phyloP scores from a whole-genome alignment of 257 asterid species.

The Plectranthus barbatus region DNA sequence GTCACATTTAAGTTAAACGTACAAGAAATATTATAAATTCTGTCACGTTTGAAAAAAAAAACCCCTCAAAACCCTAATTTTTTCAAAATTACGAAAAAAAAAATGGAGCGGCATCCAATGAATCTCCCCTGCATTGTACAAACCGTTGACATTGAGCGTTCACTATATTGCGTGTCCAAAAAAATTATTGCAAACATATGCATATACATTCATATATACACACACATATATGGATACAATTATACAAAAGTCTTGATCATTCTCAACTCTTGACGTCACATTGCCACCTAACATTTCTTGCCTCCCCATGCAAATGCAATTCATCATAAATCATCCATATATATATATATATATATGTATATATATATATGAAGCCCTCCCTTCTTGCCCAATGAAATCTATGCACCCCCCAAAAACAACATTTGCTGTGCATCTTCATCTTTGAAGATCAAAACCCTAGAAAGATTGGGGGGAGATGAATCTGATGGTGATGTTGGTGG shows the following conservation, averaged over 20 bases:
- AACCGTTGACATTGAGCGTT: conserved; percentile 30
- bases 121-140: neutral
- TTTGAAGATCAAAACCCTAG: too few species aligned
- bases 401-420: neutral
- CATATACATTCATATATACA: too few species aligned
- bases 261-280: conserved; percentile 9
- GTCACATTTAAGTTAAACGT: conserved; percentile 23
- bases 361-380: too few species aligned
- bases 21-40: conserved; percentile 26
- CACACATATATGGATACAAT: too few species aligned
- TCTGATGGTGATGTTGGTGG: too few species aligned
- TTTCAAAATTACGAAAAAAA: neutral
- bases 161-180: conserved; percentile 18
- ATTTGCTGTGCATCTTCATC: too few species aligned
- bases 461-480: too few species aligned
- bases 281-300: conserved; percentile 15
- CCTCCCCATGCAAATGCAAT: conserved; percentile 25
- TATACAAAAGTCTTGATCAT: neutral
- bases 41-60: conserved; percentile 2
- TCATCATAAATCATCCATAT: neutral
- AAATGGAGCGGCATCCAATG: conserved; percentile 22
- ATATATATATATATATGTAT: too few species aligned
- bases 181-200: too few species aligned
- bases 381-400: conserved; percentile 4
- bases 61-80: too few species aligned